Base-by-base conservation (phyloP, 805 yeast species). In the Saturnispora saitoi region DNA sequence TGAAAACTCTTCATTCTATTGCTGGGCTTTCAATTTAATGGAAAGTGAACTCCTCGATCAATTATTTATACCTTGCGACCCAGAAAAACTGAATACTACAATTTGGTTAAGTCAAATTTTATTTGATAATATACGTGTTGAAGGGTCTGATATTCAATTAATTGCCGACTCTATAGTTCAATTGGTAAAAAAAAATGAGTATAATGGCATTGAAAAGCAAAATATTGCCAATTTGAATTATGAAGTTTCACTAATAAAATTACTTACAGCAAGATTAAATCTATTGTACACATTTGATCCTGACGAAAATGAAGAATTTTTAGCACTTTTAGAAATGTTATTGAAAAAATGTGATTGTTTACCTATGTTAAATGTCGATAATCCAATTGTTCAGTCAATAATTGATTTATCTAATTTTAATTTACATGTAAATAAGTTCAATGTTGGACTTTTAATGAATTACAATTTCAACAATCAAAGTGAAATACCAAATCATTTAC, bases 221-320 rank as follows among this genome's bases (percentile, higher is more conserved):
- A 9, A 29, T 6, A n/a, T 12, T 7, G 20, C 6, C 14, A 36
- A 41, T 9, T 28, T 40, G 11, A 30, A 36, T 24, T 41, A 51
- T 19, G 41, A 45, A 14, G 26, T 42, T 8, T n/a, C 30, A 9
- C 52, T 47, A 11, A 20, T 42, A 5, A 47, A 57, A 30, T 14
- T 56, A 20, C 22, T 60, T 10, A 48, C 56, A 7, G 56, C 55
- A n/a, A 51, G 64, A 32, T 30, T 54, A 17, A 58, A 57, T 30
- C 37, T 54, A 8, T 56, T 56, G 32, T 59, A 52, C 43, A 37
- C 54, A 1, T 60, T 51, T 42, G 51, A 51, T 24, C 48, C 48
- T 1, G 34, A 44, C n/a, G 64, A 60, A 39, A 60, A 60, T 42
- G 50, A 47, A 46, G 51, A 44, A 32, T 57, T 59, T 51, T 43